phyloP scores from a whole-genome alignment of 768 basidiomycete species.

The Lactarius deliciosus region DNA sequence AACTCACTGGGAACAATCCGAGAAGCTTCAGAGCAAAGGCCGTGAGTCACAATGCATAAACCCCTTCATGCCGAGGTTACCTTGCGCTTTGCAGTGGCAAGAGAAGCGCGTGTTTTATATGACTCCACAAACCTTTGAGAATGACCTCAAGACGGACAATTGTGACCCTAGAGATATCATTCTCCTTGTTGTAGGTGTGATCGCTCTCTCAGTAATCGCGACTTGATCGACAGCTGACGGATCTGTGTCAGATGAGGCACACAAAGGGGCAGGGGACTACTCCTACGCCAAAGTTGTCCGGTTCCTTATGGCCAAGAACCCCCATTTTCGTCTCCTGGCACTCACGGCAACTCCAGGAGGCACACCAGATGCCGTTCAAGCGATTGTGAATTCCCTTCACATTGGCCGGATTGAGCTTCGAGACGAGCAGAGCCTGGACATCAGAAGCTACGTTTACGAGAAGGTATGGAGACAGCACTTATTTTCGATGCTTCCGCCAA shows the following conservation, averaged over 20 bases:
- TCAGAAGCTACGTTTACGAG: slow-evolving; percentile 80
- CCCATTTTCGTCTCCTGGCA: slow-evolving; percentile 88
- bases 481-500: background rate
- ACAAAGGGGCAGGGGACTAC: slow-evolving; percentile 90
- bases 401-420: slow-evolving; percentile 95
- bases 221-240: slow-evolving; percentile 2
- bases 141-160: slow-evolving; percentile 71
- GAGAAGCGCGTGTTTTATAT: slow-evolving; percentile 90
- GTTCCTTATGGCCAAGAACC: slow-evolving; percentile 91
- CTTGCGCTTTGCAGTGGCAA: slow-evolving; percentile 54
- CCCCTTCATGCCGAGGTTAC: background rate
- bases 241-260: slow-evolving; percentile 75
- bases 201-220: background rate
- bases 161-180: slow-evolving; percentile 82
- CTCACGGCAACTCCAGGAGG: slow-evolving; percentile 94
- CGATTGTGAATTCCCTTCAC: slow-evolving; percentile 87
- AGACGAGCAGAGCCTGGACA: slow-evolving; percentile 85
- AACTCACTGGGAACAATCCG: slow-evolving; percentile 78
- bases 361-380: slow-evolving; percentile 83
- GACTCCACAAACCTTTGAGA: slow-evolving; percentile 93
- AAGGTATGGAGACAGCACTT: slow-evolving; percentile 51
- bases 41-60: slow-evolving; percentile 43
- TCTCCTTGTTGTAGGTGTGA: slow-evolving; percentile 81
- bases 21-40: slow-evolving; percentile 53
- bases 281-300: slow-evolving; percentile 89